A percentile compares a stretch with the other conserved stretches of the same genome.
These are phyloP conservation scores for Atkinsonella hypoxylon DNA, from an alignment of 2,329 filamentous ascomycete species.

Conservation along the genomic window DNA sequence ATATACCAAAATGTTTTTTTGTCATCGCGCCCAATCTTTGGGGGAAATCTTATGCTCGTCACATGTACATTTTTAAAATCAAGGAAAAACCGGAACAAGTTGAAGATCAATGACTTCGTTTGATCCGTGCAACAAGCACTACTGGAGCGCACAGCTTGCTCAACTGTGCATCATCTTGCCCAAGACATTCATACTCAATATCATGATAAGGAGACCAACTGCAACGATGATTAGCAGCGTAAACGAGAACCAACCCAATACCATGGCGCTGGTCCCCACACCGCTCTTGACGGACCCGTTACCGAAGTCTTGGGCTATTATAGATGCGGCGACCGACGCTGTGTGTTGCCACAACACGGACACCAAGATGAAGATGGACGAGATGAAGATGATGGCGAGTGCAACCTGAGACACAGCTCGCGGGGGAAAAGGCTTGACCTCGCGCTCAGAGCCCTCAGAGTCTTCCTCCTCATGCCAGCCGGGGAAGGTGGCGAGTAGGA, in stretches of 20 bases:
- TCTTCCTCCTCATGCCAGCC: conserved; percentile 93
- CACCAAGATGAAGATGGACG: conserved; percentile 60
- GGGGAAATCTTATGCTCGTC: conserved; percentile 10
- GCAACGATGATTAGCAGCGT: conserved; percentile 88
- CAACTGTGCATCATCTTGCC: conserved; percentile 38
- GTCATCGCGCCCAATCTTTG: conserved; percentile 9
- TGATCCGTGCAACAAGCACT: not conserved
- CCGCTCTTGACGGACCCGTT: conserved; percentile 81
- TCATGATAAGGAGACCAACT: conserved; percentile 91
- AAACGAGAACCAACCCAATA: conserved; percentile 96
- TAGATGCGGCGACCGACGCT: conserved; percentile 85
- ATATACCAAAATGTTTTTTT: conserved; percentile 7
- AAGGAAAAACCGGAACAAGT: not conserved
- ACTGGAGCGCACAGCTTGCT: not conserved
- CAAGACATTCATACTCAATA: conserved; percentile 78
- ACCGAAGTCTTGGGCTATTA: conserved; percentile 84
- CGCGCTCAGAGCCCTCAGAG: conserved; percentile 67
- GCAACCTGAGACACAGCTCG: conserved; percentile 86
- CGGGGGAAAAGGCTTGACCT: conserved; percentile 89
- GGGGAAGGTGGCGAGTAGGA: conserved; percentile 91
- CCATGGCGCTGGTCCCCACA: conserved; percentile 90
- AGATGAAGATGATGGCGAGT: conserved; percentile 79
- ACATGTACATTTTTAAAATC: conserved; percentile 1
- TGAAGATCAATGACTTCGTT: not conserved
- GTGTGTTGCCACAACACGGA: conserved; percentile 85